phyloP scores from a whole-genome alignment of 306 rosid genomes.

The Pterocarpus santalinus region DNA sequence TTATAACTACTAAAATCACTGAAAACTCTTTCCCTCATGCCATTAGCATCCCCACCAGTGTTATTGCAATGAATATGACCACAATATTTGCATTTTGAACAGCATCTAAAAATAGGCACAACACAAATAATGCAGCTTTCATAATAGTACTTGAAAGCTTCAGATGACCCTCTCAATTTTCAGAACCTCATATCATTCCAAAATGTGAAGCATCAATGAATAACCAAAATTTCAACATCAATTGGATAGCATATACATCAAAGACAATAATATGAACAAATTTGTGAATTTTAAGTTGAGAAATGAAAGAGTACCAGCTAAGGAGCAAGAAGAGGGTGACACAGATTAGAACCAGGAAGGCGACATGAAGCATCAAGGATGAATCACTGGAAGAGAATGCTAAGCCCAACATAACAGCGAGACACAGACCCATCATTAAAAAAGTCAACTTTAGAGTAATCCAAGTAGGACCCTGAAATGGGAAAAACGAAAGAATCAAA shows the following conservation, averaged over 20 bases:
- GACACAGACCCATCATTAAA: conserved; percentile 79
- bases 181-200: too few species aligned
- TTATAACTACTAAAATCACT: neutral
- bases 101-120: neutral
- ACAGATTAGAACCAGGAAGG: conserved; percentile 75
- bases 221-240: neutral
- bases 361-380: conserved; percentile 77
- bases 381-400: conserved; percentile 93
- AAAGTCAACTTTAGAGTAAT: conserved; percentile 64
- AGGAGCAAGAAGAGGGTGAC: conserved; percentile 81
- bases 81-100: neutral
- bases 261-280: neutral
- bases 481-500: conserved; percentile 19
- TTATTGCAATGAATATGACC: neutral
- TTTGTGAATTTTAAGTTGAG: neutral
- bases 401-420: conserved; percentile 76
- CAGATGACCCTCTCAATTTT: too few species aligned
- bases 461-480: conserved; percentile 79
- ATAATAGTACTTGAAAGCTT: too few species aligned
- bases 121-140: neutral
- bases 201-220: neutral
- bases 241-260: conserved; percentile 5
- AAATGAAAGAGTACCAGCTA: conserved; percentile 69
- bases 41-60: neutral
- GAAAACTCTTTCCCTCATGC: neutral